Evolutionary conservation across 2,329 filamentous ascomycete genomes (phyloP).

Genomic region (Aspergillus quadricinctus): DNA sequence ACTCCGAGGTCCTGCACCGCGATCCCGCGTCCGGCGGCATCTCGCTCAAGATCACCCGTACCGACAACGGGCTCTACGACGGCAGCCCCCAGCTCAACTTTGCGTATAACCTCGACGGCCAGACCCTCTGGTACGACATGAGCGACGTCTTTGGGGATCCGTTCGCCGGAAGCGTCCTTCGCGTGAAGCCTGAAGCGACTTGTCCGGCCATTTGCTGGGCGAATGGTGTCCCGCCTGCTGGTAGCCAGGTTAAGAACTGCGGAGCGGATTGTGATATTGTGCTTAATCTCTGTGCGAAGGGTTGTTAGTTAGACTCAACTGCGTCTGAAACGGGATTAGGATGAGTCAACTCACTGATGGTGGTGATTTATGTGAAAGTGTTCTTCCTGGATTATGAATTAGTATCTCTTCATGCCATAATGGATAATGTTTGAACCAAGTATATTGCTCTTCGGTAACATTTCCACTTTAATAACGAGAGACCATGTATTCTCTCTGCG

Average conservation of each 20-base stretch:
- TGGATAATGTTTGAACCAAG: not conserved
- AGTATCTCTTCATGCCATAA: not conserved
- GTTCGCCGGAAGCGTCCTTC: conserved; percentile 29
- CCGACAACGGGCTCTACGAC: conserved; percentile 32
- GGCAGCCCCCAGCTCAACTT: conserved; percentile 37
- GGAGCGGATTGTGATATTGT: conserved; percentile 20
- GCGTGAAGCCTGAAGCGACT: conserved; percentile 19
- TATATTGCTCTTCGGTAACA: not conserved
- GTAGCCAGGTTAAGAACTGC: conserved; percentile 30
- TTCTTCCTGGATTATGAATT: not conserved
- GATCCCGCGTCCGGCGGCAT: conserved; percentile 39
- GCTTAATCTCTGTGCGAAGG: conserved; percentile 27
- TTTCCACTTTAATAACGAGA: not conserved
- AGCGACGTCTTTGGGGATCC: conserved; percentile 42
- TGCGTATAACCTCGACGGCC: conserved; percentile 38
- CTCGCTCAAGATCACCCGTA: conserved; percentile 39
- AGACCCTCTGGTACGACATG: conserved; percentile 40
- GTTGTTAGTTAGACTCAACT: too few relatives aligned
- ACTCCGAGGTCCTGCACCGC: conserved; percentile 33
- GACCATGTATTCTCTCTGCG: not conserved
- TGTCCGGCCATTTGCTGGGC: conserved; percentile 31
- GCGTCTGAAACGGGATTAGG: too few relatives aligned
- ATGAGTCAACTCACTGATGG: not conserved
- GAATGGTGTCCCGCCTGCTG: conserved; percentile 25
- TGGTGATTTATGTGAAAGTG: not conserved